Evolutionary conservation across 2,329 filamentous ascomycete species (phyloP).

Genomic region (Verticillium tricorpus): DNA sequence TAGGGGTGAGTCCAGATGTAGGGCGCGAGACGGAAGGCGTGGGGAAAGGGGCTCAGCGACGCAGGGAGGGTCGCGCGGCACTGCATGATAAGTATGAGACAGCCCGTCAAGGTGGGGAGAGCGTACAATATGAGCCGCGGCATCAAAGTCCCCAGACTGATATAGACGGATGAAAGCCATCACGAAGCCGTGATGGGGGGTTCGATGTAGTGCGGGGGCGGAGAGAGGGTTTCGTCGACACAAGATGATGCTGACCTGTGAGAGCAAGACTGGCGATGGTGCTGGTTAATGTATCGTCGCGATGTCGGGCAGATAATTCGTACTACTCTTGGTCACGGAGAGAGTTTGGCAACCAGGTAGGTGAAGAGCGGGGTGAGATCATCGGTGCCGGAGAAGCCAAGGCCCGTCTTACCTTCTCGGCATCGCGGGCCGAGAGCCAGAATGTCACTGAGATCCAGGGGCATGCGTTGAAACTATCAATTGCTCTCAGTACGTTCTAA

Average conservation of each 20-base stretch:
- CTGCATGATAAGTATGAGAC: slow-evolving; percentile 20
- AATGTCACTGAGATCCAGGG: neutral
- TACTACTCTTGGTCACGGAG: neutral
- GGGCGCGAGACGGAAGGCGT: slow-evolving; percentile 32
- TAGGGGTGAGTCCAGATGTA: slow-evolving; percentile 50
- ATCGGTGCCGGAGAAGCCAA: neutral
- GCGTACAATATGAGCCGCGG: slow-evolving; percentile 35
- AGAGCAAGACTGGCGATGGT: too few species aligned
- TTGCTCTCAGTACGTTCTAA: slow-evolving; percentile 7
- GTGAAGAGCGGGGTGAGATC: neutral
- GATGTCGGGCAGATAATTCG: too few species aligned
- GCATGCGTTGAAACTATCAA: neutral
- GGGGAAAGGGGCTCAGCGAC: slow-evolving; percentile 29
- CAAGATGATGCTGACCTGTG: too few species aligned
- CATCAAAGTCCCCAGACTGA: slow-evolving; percentile 32
- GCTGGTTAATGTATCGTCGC: too few species aligned
- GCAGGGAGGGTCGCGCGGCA: slow-evolving; percentile 44
- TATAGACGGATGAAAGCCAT: slow-evolving; percentile 39
- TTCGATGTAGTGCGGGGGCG: too few species aligned
- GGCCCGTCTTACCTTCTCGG: neutral
- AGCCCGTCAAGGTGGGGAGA: neutral
- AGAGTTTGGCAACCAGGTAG: neutral
- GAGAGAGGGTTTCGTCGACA: too few species aligned
- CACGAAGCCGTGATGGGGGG: too few species aligned
- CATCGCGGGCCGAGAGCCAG: neutral